These are phyloP conservation scores for Talaromyces piceae DNA, from an alignment of 2,329 filamentous ascomycete species.

Conservation along the genomic window DNA sequence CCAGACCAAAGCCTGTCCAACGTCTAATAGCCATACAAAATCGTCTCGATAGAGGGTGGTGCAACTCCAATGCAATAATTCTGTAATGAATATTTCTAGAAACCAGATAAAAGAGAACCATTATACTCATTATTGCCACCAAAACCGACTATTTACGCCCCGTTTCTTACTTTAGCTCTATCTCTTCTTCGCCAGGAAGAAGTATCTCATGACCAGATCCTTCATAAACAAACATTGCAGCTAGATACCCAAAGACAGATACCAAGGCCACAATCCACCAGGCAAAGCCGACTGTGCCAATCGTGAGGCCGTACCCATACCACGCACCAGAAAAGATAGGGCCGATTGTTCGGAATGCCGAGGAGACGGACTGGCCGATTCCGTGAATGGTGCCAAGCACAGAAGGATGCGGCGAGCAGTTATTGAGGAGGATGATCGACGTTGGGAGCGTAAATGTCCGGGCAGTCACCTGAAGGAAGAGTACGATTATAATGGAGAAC, in stretches of 20 bases:
- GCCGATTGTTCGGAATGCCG: slow-evolving; percentile 50
- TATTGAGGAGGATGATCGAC: slow-evolving; percentile 53
- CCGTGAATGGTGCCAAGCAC: slow-evolving; percentile 55
- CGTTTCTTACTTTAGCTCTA: slow-evolving; percentile 1
- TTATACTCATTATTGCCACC: neutral
- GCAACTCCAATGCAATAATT: too few relatives aligned
- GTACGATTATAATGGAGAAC: slow-evolving; percentile 56
- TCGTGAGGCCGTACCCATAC: slow-evolving; percentile 49
- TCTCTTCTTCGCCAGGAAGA: slow-evolving; percentile 32
- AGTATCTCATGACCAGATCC: slow-evolving; percentile 55
- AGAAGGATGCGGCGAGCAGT: slow-evolving; percentile 52
- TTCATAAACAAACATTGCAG: slow-evolving; percentile 56
- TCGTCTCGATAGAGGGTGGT: too few relatives aligned
- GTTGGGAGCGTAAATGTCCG: slow-evolving; percentile 61
- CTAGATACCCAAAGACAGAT: slow-evolving; percentile 50
- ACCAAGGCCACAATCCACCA: slow-evolving; percentile 52
- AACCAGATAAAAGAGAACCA: neutral
- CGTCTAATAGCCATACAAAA: too few relatives aligned
- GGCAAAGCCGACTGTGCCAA: slow-evolving; percentile 48
- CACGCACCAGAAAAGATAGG: slow-evolving; percentile 49
- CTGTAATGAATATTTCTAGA: too few relatives aligned
- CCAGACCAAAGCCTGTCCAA: too few relatives aligned
- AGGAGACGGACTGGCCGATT: slow-evolving; percentile 49
- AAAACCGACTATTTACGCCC: neutral
- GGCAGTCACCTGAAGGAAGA: slow-evolving; percentile 63